Evolutionary conservation across 1,139 yeast species (phyloP).

Genomic region (Eremothecium cymbalariae): DNA sequence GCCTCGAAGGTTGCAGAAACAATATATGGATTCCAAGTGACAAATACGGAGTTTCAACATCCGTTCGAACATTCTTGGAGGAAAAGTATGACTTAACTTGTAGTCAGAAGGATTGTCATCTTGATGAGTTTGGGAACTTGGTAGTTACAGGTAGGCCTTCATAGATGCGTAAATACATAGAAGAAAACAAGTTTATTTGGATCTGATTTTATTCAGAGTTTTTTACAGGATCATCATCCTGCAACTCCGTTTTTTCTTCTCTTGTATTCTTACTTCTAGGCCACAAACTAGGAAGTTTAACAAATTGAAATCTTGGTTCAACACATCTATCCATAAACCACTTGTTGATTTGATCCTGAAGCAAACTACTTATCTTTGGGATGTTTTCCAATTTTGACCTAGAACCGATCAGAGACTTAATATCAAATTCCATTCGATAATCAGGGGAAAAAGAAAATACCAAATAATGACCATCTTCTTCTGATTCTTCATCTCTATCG

Average conservation of each 20-base stretch:
- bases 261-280: conserved; percentile 72
- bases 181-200: not conserved
- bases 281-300: conserved; percentile 83
- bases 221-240: conserved; percentile 12
- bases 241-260: conserved; percentile 29
- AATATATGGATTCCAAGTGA: conserved; percentile 37
- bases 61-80: conserved; percentile 24
- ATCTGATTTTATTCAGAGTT: conserved; percentile 7
- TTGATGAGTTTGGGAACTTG: conserved; percentile 26
- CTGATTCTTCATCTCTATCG: conserved; percentile 14
- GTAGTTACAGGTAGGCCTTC: conserved; percentile 5
- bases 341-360: conserved; percentile 71
- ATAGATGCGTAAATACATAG: conserved; percentile 2
- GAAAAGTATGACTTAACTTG: conserved; percentile 24
- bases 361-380: conserved; percentile 79
- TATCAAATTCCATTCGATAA: conserved; percentile 76
- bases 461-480: conserved; percentile 42
- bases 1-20: conserved; percentile 10
- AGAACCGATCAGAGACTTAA: conserved; percentile 83
- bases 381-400: conserved; percentile 87
- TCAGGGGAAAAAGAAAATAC: conserved; percentile 90
- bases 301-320: conserved; percentile 83
- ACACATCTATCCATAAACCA: conserved; percentile 93
- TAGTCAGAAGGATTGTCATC: conserved; percentile 21
- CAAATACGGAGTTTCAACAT: conserved; percentile 25